These are phyloP conservation scores for Vigna unguiculata DNA, from an alignment of 306 rosid species.

Conservation along the genomic window DNA sequence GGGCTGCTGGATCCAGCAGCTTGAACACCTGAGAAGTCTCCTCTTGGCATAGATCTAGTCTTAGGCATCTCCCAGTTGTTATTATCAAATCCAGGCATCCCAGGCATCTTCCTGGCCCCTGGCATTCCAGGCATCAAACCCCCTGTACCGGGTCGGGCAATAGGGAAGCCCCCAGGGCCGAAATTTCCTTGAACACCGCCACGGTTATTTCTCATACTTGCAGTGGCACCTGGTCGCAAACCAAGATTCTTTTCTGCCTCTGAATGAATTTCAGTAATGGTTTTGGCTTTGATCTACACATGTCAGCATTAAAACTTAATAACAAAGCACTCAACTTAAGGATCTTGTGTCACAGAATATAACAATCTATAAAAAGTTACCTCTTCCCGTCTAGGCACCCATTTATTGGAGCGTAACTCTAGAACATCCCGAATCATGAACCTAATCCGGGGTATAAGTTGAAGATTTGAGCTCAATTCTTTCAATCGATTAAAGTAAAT, in stretches of 20 bases:
- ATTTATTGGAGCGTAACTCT: slow-evolving; percentile 74
- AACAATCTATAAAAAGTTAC: slow-evolving; percentile 37
- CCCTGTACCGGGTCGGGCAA: slow-evolving; percentile 71
- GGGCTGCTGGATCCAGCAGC: slow-evolving; percentile 60
- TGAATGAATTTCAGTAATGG: slow-evolving; percentile 83
- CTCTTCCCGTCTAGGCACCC: slow-evolving; percentile 93
- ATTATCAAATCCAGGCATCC: slow-evolving; percentile 76
- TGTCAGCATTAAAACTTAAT: slow-evolving; percentile 14
- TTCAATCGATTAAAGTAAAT: slow-evolving; percentile 67
- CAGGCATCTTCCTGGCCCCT: slow-evolving; percentile 83
- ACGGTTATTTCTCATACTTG: slow-evolving; percentile 72
- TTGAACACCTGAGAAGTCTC: slow-evolving; percentile 55
- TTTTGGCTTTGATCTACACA: slow-evolving; percentile 80
- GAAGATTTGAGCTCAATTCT: slow-evolving; percentile 66
- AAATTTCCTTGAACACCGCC: slow-evolving; percentile 65
- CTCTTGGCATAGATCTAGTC: slow-evolving; percentile 64
- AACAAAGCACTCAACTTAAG: background rate
- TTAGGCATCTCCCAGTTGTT: slow-evolving; percentile 78
- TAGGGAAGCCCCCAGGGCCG: slow-evolving; percentile 65
- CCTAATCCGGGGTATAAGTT: slow-evolving; percentile 68
- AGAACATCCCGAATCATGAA: slow-evolving; percentile 72
- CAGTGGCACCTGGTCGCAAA: slow-evolving; percentile 86
- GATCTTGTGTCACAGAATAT: background rate
- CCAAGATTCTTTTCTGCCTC: slow-evolving; percentile 91
- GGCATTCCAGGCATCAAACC: slow-evolving; percentile 98